phyloP scores from a whole-genome alignment of 768 basidiomycete species.

The Lactarius psammicola region DNA sequence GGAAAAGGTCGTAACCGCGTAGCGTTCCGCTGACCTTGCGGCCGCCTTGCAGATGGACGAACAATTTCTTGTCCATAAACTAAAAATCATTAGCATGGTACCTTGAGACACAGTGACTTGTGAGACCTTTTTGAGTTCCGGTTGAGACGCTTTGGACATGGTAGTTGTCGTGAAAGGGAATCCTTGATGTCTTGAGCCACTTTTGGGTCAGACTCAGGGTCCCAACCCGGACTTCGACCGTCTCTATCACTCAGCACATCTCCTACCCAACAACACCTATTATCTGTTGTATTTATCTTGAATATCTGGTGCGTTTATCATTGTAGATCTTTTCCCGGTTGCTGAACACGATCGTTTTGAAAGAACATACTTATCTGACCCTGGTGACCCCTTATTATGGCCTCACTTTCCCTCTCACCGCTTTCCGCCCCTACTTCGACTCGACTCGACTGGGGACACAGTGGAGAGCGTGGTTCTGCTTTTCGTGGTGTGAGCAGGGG shows the following conservation, averaged over 20 bases:
- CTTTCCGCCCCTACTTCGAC: conserved; percentile 37
- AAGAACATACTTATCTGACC: conserved; percentile 8
- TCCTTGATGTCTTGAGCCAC: conserved; percentile 5
- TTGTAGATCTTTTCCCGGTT: not conserved
- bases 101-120: conserved; percentile 10
- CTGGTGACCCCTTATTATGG: conserved; percentile 37
- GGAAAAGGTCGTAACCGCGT: conserved; percentile 97
- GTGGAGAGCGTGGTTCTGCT: conserved; percentile 48
- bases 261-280: not conserved
- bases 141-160: conserved; percentile 95
- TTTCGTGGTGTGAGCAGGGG: conserved; percentile 45
- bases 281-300: not conserved
- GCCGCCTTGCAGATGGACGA: conserved; percentile 90
- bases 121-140: conserved; percentile 98
- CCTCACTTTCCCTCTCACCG: conserved; percentile 40
- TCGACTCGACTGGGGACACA: conserved; percentile 45
- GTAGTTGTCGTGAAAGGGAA: conserved; percentile 22
- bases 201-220: conserved; percentile 5
- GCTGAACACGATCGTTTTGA: conserved; percentile 6
- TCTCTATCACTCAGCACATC: conserved; percentile 13
- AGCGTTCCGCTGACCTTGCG: conserved; percentile 94
- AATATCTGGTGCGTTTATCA: conserved; percentile 5
- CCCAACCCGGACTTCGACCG: conserved; percentile 1
- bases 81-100: conserved; percentile 34
- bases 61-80: conserved; percentile 99